Conservation (phyloP, 1,139 yeast genomes). For the Taiozyma sp. region DNA sequence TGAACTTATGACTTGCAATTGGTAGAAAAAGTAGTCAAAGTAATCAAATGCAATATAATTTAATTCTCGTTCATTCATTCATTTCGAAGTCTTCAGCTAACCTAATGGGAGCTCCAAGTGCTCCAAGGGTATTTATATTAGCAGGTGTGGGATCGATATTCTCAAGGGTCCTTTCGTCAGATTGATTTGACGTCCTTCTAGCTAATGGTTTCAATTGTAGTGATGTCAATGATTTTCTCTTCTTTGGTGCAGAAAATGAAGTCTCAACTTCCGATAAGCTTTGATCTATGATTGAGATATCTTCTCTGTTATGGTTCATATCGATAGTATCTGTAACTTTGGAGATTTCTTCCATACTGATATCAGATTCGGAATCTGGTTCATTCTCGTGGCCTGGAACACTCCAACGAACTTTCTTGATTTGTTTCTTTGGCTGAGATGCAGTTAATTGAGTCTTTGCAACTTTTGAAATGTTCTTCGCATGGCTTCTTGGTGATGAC, state of each 20-base stretch:
- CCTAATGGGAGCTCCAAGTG: neutral
- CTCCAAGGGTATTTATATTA: neutral
- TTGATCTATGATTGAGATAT: slow-evolving; percentile 9
- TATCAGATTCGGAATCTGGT: slow-evolving; percentile 17
- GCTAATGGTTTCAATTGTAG: slow-evolving; percentile 13
- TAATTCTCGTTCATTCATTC: neutral
- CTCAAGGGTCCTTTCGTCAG: neutral
- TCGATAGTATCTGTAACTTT: slow-evolving; percentile 17
- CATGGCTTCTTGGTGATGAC: slow-evolving; percentile 17
- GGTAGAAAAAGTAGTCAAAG: neutral
- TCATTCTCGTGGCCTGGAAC: slow-evolving; percentile 23
- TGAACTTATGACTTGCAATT: too few relatives aligned
- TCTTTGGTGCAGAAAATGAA: slow-evolving; percentile 12
- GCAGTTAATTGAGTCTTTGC: slow-evolving; percentile 1
- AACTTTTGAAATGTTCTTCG: slow-evolving; percentile 8
- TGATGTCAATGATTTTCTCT: slow-evolving; percentile 22
- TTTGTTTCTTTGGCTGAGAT: slow-evolving; percentile 5
- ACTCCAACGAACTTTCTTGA: slow-evolving; percentile 38
- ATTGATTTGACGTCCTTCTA: neutral
- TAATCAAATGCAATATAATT: neutral
- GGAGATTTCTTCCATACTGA: slow-evolving; percentile 29
- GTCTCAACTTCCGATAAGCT: slow-evolving; percentile 17
- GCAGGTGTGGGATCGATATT: neutral
- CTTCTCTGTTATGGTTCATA: slow-evolving; percentile 4
- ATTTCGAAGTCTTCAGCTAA: neutral